Evolutionary conservation across 2,329 filamentous ascomycete genomes (phyloP), one percentile per base, ranked within the genome.

Genomic region (Leptographium procerum): DNA sequence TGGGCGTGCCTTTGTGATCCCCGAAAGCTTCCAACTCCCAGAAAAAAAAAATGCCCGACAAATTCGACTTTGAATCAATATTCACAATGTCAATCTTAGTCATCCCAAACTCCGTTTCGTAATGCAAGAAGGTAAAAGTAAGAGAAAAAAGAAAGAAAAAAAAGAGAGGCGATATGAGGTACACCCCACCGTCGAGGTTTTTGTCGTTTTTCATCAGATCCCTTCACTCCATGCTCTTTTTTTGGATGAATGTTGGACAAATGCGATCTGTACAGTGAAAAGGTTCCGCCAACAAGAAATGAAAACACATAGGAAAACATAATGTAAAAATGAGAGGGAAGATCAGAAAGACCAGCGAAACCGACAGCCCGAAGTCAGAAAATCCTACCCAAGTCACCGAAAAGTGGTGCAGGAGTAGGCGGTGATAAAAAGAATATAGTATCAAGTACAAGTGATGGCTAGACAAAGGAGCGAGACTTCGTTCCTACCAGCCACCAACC

Each of bases 401-500:
- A 16, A n/a, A n/a, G n/a, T n/a, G n/a, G n/a, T n/a, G n/a, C n/a
- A n/a, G n/a, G n/a, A n/a, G n/a, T n/a, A 8, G 54, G 28, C 28
- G 52, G 60, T 45, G 56, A 51, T 45, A 51, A 52, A 57, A 58
- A 64, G 64, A 57, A 53, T 63, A 68, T 61, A 64, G 61, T 68
- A 67, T 69, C 72, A 81, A 81, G 80, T 75, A 85, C 81, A 83
- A 84, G 80, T 83, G 82, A 71, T 77, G 69, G 70, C 67, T 60
- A 63, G 64, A 58, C 59, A 59, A 64, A 72, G 65, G 71, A 75
- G 64, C 73, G 70, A 68, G 72, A 22, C 28, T 33, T 4, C n/a
- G 72, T 65, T 85, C 84, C 72, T 88, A 85, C 84, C 89, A 95
- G 75, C 88, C 89, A 78, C 91, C 91, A 84, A 96, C 89, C 86